Base-by-base conservation (phyloP, 1,284 basidiomycete species). In the Sanghuangporus sanghuang region DNA sequence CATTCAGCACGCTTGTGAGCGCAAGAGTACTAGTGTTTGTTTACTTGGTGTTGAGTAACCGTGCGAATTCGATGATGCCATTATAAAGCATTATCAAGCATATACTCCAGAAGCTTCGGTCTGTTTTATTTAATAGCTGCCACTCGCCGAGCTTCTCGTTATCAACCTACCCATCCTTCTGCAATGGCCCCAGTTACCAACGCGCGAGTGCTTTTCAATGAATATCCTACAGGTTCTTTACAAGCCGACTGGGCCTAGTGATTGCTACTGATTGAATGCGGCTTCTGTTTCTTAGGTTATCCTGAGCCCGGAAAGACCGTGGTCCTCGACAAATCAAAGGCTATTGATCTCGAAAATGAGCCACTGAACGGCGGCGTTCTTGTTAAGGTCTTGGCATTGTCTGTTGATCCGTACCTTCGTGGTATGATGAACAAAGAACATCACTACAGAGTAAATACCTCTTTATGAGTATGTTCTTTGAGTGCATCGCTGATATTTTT, bases 401-500 rank as follows among this genome's bases (percentile, higher is more conserved):
- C 70, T n/a, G 67, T 78, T 36, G 78, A 81, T 64, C 79, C 78
- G 0, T 81, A 77, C 65, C 62, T 78, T 67, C 71, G 75, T 39
- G 70, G 70, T 1, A 62, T 69, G 32, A 77, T 80, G 75, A 38
- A 14, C 35, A 35, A 60, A 48, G 46, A 58, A 23, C 12, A 14
- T n/a, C 12, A 9, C 14, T 44, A 54, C 32, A 55, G 16, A 1
- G 59, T 61, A 46, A 46, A 39, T 57, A 55, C 23, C 6, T 12
- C 21, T n/a, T 7, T 44, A 21, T 44, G 21, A 38, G 38, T 42
- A 5, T 42, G 2, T 9, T 16, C 21, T 52, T 38, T 44, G 14
- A 5, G 39, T 16, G 18, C 12, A 46, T 36, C 32, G 3, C 12
- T 9, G 11, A 12, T 3, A 40, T 27, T 4, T 46, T 18, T 18